Conservation (phyloP, 78 protist species). For the Acrasis kona region DNA sequence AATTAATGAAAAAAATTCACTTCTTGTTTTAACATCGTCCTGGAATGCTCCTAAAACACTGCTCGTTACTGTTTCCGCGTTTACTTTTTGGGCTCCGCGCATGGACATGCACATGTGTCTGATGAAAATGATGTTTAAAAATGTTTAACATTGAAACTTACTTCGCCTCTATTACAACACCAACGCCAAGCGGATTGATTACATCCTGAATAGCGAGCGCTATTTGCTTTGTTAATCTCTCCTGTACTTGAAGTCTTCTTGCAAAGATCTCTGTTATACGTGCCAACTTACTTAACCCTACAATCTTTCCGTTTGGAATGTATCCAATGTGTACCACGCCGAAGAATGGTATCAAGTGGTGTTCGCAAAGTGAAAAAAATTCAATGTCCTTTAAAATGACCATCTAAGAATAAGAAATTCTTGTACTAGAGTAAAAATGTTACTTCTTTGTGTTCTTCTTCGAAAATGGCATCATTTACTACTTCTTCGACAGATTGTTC, state of each 20-base stretch:
- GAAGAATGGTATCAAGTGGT: conserved; percentile 87
- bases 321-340: conserved; percentile 82
- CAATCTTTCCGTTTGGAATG: conserved; percentile 68
- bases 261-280: conserved; percentile 79
- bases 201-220: conserved; percentile 58
- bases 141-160: too few species aligned
- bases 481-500: conserved; percentile 44
- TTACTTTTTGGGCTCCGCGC: conserved; percentile 87
- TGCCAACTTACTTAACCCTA: conserved; percentile 88
- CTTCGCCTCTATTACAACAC: conserved; percentile 77
- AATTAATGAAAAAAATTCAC: conserved; percentile 65
- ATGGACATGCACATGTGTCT: conserved; percentile 91
- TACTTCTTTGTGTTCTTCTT: conserved; percentile 75
- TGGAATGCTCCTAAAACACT: conserved; percentile 65
- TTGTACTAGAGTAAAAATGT: too few species aligned
- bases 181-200: conserved; percentile 81
- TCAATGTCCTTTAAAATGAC: conserved; percentile 62
- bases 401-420: too few species aligned
- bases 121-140: too few species aligned
- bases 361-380: conserved; percentile 83
- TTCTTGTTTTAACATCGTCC: conserved; percentile 49
- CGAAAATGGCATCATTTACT: conserved; percentile 70
- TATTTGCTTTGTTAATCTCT: conserved; percentile 81
- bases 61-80: conserved; percentile 55
- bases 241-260: conserved; percentile 61